phyloP scores from a whole-genome alignment of 805 yeast genomes.

The Pichia nanzhaoensis region DNA sequence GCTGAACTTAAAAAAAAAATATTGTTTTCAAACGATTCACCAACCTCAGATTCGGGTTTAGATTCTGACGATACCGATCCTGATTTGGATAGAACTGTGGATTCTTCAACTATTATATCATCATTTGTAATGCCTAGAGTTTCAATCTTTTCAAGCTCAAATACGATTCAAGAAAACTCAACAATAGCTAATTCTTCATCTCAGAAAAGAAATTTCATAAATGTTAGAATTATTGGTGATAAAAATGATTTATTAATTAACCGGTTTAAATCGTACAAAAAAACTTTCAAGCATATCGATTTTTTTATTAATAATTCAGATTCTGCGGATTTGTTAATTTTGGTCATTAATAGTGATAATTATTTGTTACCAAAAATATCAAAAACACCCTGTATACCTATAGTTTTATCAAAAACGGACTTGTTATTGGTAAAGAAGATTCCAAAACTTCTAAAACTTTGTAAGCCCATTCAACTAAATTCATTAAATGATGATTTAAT shows the following conservation, averaged over 20 bases:
- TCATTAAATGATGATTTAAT: conserved; percentile 27
- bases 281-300: conserved; percentile 24
- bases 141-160: conserved; percentile 17
- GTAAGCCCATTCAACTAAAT: conserved; percentile 27
- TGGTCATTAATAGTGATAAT: conserved; percentile 26
- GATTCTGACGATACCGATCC: conserved; percentile 16
- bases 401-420: background rate
- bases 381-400: conserved; percentile 11
- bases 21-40: background rate
- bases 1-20: background rate
- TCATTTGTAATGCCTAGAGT: conserved; percentile 35
- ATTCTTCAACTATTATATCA: conserved; percentile 27
- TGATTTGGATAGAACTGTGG: conserved; percentile 22
- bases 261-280: conserved; percentile 24
- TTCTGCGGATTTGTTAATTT: conserved; percentile 23
- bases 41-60: background rate
- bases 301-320: conserved; percentile 17
- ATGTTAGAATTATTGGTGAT: conserved; percentile 26
- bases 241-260: conserved; percentile 17
- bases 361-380: conserved; percentile 22
- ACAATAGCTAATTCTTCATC: conserved; percentile 2
- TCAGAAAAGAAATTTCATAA: background rate
- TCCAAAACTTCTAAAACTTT: conserved; percentile 23
- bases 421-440: conserved; percentile 6
- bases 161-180: background rate